Evolutionary conservation across 2,329 filamentous ascomycete species (phyloP).

Genomic region (Paraconiothyrium brasiliense): DNA sequence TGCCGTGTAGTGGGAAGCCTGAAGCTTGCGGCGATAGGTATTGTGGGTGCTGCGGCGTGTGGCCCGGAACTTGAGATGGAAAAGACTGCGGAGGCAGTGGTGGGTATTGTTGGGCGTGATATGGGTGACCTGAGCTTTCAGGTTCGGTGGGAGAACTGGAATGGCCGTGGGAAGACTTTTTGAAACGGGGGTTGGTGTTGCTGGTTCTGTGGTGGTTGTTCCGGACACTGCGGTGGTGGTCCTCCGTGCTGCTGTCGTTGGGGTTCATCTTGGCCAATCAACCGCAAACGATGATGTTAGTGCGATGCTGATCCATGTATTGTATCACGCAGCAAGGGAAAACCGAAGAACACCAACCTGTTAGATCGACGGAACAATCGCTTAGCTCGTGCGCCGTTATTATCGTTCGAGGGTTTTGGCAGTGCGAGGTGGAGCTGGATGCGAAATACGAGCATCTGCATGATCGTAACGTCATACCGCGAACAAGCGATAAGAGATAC

Average conservation of each 20-base stretch:
- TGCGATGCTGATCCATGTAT: no score
- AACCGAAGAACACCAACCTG: no score
- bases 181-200: background rate
- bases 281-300: no score
- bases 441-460: no score
- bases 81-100: background rate
- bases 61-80: background rate
- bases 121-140: background rate
- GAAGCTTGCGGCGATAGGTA: background rate
- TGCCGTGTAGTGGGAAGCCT: background rate
- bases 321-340: no score
- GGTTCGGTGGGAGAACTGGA: background rate
- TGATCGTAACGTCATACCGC: no score
- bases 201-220: background rate
- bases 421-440: no score
- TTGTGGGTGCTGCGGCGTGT: background rate
- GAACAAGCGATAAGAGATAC: no score
- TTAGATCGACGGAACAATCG: no score
- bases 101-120: background rate
- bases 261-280: no score
- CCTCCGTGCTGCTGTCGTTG: background rate
- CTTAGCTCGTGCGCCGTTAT: no score
- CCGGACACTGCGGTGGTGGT: background rate
- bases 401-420: no score
- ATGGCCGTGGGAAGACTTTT: background rate